These are phyloP conservation scores for Aristolochia fimbriata DNA, from an alignment of 164 flowering plant species.

Conservation along the genomic window DNA sequence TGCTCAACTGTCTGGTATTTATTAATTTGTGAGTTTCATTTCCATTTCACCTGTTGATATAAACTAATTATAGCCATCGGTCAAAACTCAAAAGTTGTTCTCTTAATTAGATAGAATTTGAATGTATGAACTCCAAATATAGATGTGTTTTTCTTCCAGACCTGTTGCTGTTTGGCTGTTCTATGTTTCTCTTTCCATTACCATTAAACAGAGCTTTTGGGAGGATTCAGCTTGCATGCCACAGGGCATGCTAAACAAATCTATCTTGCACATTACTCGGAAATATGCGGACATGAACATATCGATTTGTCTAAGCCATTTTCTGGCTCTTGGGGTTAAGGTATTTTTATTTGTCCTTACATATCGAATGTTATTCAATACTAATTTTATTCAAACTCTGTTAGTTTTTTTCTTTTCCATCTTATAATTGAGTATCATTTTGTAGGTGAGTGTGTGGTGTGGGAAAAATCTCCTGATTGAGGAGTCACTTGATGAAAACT, in stretches of 20 bases:
- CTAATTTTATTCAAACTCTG: neutral
- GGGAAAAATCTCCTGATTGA: conserved; percentile 60
- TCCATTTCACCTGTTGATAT: no score
- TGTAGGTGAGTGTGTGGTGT: conserved; percentile 75
- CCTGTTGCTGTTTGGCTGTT: neutral
- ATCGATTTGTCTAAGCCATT: conserved; percentile 28
- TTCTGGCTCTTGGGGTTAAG: conserved; percentile 58
- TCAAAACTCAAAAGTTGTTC: neutral
- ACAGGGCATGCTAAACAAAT: conserved; percentile 64
- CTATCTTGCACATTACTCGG: conserved; percentile 45
- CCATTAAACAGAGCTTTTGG: conserved; percentile 48
- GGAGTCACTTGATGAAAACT: conserved; percentile 65
- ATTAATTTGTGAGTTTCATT: no score
- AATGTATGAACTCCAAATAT: neutral
- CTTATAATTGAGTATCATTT: conserved; percentile 7
- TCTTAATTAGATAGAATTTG: neutral
- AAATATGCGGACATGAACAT: conserved; percentile 34
- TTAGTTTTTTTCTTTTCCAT: neutral
- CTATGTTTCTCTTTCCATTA: conserved; percentile 29
- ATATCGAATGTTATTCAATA: neutral
- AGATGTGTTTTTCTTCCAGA: neutral
- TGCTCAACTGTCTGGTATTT: no score
- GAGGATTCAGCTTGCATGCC: conserved; percentile 71
- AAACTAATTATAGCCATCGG: no score
- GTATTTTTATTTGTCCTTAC: conserved; percentile 20